phyloP scores from a whole-genome alignment of 306 rosid species.

The Hylodesmum podocarpum region DNA sequence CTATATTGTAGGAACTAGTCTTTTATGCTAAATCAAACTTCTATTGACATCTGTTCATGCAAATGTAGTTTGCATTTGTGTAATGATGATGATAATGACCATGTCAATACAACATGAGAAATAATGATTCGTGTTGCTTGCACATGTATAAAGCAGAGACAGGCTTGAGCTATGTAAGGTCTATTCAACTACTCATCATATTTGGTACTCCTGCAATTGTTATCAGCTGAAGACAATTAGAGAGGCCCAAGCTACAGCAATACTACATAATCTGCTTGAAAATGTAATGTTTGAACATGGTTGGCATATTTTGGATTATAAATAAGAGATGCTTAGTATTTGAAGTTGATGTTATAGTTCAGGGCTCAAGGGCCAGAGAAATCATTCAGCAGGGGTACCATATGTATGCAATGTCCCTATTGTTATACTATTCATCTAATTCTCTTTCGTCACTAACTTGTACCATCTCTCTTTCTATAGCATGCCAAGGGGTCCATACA shows the following conservation, averaged over 20 bases:
- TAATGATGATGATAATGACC: not conserved
- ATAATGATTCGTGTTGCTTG: not conserved
- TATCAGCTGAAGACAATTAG: slow-evolving; percentile 33
- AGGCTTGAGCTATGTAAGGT: slow-evolving; percentile 34
- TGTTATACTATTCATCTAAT: slow-evolving; percentile 39
- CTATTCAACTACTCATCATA: slow-evolving; percentile 38
- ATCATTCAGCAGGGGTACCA: slow-evolving; percentile 37
- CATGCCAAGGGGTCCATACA: slow-evolving; percentile 46
- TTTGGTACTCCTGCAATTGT: slow-evolving; percentile 32
- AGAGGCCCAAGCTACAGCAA: slow-evolving; percentile 34
- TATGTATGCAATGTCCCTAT: slow-evolving; percentile 48
- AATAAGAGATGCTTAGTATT: slow-evolving; percentile 31
- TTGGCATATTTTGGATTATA: slow-evolving; percentile 35
- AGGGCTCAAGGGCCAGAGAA: slow-evolving; percentile 33
- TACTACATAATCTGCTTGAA: slow-evolving; percentile 26
- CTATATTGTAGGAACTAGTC: too few species aligned
- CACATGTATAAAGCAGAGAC: slow-evolving; percentile 46
- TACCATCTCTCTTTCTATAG: slow-evolving; percentile 25
- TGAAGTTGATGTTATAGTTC: slow-evolving; percentile 38
- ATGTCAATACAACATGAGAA: slow-evolving; percentile 6
- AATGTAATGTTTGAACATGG: slow-evolving; percentile 29
- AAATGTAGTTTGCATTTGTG: not conserved
- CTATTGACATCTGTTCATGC: too few species aligned
- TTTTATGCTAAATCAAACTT: too few species aligned
- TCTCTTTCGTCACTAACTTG: slow-evolving; percentile 39